Evolutionary conservation across 129 eudicot genomes (phyloP).

Genomic region (Glebionis coronaria): DNA sequence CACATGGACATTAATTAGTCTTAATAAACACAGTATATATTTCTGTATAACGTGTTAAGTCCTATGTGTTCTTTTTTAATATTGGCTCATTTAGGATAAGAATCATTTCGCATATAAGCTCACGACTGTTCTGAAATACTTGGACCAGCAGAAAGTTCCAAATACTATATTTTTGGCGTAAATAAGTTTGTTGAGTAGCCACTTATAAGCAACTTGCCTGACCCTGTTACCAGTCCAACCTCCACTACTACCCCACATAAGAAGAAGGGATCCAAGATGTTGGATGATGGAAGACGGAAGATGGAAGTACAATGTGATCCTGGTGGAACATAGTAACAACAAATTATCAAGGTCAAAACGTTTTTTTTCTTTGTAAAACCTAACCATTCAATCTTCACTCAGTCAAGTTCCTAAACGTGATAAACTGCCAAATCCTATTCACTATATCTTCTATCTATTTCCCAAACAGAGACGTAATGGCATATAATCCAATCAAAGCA

Average conservation of each 20-base stretch:
- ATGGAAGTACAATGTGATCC: slow-evolving; percentile 14
- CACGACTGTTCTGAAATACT: neutral
- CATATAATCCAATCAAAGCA: slow-evolving; percentile 2
- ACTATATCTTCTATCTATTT: slow-evolving; percentile 8
- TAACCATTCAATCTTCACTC: slow-evolving; percentile 3
- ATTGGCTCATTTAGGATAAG: slow-evolving; percentile 9
- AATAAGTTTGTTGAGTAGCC: neutral
- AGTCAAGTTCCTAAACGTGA: slow-evolving; percentile 6
- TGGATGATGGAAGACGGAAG: slow-evolving; percentile 8
- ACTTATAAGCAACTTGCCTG: neutral
- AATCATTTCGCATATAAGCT: neutral
- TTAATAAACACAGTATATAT: too few species aligned
- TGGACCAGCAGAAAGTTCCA: slow-evolving; percentile 17
- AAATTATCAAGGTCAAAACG: slow-evolving; percentile 5
- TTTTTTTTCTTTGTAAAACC: neutral
- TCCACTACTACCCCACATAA: slow-evolving; percentile 9
- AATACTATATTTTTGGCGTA: neutral
- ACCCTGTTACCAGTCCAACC: neutral
- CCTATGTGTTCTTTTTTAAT: neutral
- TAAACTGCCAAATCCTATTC: slow-evolving; percentile 4
- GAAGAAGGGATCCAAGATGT: neutral
- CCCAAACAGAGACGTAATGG: neutral
- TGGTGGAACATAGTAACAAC: slow-evolving; percentile 11
- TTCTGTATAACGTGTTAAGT: too few species aligned
- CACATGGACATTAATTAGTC: neutral